Percentiles rank a stretch among this genome's conserved stretches.
Evolutionary conservation across 495 filamentous ascomycete genomes (phyloP).

Genomic region (Entonaema liquescens): DNA sequence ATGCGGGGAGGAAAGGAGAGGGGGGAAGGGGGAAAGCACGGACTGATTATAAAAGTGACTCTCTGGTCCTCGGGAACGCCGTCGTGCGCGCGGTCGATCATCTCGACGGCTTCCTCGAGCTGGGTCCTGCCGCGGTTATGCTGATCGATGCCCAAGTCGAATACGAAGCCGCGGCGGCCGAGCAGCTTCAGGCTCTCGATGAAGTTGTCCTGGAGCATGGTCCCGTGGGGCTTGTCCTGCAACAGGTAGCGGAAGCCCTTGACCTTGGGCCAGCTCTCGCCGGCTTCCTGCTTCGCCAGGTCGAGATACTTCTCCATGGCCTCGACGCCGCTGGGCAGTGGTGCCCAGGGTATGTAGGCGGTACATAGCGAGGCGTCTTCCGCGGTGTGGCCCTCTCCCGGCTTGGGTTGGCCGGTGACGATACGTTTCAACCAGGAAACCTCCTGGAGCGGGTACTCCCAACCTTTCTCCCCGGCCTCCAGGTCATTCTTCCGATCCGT

Average conservation of each 20-base stretch:
- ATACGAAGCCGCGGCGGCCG: conserved; percentile 67
- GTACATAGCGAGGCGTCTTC: conserved; percentile 64
- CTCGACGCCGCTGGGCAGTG: conserved; percentile 67
- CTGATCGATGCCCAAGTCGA: conserved; percentile 86
- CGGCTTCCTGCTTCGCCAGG: conserved; percentile 59
- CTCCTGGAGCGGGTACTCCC: conserved; percentile 70
- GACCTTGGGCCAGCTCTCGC: conserved; percentile 54
- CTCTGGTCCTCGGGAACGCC: conserved; percentile 65
- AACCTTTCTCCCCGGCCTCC: conserved; percentile 55
- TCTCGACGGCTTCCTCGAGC: conserved; percentile 73
- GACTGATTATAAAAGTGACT: conserved; percentile 75
- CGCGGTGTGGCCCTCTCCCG: conserved; percentile 66
- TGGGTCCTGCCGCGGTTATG: conserved; percentile 72
- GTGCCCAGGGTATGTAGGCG: conserved; percentile 84
- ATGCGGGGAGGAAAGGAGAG: background rate
- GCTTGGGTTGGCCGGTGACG: conserved; percentile 62
- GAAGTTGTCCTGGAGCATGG: conserved; percentile 67
- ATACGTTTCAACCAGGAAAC: conserved; percentile 72
- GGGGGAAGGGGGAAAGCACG: conserved; percentile 40
- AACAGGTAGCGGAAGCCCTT: conserved; percentile 82
- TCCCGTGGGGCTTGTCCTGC: conserved; percentile 74
- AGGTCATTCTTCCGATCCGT: conserved; percentile 75
- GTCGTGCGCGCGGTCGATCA: conserved; percentile 72
- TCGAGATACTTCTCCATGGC: conserved; percentile 61
- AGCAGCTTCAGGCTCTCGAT: conserved; percentile 75